These are phyloP conservation scores for Agrocybe praecox DNA, from an alignment of 768 basidiomycete genomes.

Conservation along the genomic window DNA sequence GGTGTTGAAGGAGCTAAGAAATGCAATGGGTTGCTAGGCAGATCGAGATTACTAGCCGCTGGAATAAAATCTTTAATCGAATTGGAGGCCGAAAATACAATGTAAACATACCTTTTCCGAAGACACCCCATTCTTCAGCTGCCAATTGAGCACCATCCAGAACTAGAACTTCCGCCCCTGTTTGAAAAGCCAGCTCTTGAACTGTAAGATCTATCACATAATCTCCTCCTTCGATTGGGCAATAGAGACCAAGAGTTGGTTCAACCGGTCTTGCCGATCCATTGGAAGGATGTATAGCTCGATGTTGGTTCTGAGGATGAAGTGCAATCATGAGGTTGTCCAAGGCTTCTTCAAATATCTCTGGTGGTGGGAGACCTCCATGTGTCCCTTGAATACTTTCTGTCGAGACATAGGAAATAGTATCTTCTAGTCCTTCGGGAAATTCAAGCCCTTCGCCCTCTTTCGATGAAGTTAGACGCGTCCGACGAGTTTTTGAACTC, in stretches of 20 bases:
- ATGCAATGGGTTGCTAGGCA: conserved; percentile 79
- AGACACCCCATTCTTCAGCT: conserved; percentile 85
- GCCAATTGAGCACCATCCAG: conserved; percentile 85
- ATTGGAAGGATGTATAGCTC: conserved; percentile 58
- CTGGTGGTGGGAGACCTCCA: conserved; percentile 62
- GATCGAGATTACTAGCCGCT: conserved; percentile 72
- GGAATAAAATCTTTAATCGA: not conserved
- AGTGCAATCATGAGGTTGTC: conserved; percentile 76
- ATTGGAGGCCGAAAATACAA: not conserved
- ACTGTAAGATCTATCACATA: conserved; percentile 82
- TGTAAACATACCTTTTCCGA: conserved; percentile 68
- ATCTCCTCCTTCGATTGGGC: conserved; percentile 85
- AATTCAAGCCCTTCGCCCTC: conserved; percentile 49
- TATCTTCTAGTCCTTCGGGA: conserved; percentile 45
- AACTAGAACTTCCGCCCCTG: conserved; percentile 80
- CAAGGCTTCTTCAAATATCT: conserved; percentile 75
- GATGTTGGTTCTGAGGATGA: conserved; percentile 82
- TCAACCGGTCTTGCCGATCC: conserved; percentile 57
- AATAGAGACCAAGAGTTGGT: conserved; percentile 85
- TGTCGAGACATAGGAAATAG: conserved; percentile 69
- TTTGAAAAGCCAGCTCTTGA: conserved; percentile 70
- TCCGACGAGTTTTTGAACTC: conserved; percentile 36
- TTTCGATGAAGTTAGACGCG: conserved; percentile 35
- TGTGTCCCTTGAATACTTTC: conserved; percentile 34
- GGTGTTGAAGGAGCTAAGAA: conserved; percentile 40